Base-by-base conservation (phyloP, 2,329 filamentous ascomycete genomes). In the Claviceps paspali region DNA sequence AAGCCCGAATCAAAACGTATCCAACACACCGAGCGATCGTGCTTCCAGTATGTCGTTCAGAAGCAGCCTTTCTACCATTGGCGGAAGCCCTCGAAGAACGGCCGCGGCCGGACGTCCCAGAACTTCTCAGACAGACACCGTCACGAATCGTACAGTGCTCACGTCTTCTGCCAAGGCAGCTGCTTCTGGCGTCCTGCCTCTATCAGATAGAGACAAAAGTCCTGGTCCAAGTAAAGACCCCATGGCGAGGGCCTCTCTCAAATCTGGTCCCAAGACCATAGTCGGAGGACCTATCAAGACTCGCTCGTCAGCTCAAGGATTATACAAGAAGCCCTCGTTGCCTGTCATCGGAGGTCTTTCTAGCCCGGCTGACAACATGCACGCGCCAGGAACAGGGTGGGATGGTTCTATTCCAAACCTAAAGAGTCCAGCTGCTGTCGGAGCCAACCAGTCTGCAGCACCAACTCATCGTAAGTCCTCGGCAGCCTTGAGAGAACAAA, bases 401-500 rank as follows among this genome's bases (percentile, higher is more conserved):
- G 48, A 57, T 34, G 57, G 55, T 11, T 46, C 46, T 1, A 51
- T 57, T 26, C 43, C 49, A 2, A 41, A 52, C 1, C 36, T 45
- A 32, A 15, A 46, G 5, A 36, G 47, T 10, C 33, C 43, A 15
- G 44, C 43, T 18, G 42, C 37, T 4, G 33, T 41, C 5, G 40
- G 43, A 1, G 24, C 39, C 1, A 47, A 48, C 11, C 42, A 46
- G 9, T 37, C 46, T 15, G 40, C 46, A 6, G 48, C 48, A 1
- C 41, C 49, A 5, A 50, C 56, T 0, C 53, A 47, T 37, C 55
- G 61, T 28, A 91, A 82, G 48, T 86, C 86, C 0, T 95, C 88
- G 0, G 65, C 72, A 12, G 79, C 86, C 1, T 61, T 98, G 11
- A 76, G 91, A 24, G 85, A 95, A 36, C 87, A 91, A 38, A 95